Percentiles rank a stretch among this genome's conserved stretches.
phyloP scores from a whole-genome alignment of 305 asterid species.

The Fraxinus dipetala region DNA sequence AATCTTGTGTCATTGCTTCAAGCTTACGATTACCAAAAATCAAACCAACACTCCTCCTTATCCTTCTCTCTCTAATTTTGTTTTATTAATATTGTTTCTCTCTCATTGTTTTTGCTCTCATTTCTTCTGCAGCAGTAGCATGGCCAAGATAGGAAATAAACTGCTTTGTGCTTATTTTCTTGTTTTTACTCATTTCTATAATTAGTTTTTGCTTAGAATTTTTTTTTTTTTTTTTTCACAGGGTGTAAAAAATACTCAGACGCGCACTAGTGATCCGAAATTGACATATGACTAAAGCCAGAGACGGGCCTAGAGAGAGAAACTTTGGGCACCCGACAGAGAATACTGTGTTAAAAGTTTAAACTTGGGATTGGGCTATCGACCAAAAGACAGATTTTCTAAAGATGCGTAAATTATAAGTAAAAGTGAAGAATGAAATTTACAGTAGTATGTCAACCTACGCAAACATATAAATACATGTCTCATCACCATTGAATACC shows the following conservation, averaged over 20 bases:
- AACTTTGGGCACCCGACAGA: conserved; percentile 56
- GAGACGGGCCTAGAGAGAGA: conserved; percentile 37
- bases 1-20: conserved; percentile 33
- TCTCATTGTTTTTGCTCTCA: background rate
- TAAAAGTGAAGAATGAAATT: background rate
- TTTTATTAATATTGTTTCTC: conserved; percentile 7
- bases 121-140: background rate
- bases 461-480: background rate
- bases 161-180: background rate
- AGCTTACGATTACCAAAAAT: conserved; percentile 20
- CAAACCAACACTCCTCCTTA: conserved; percentile 24
- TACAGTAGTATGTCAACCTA: background rate
- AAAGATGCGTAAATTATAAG: background rate
- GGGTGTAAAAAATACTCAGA: conserved; percentile 28
- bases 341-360: conserved; percentile 7
- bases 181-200: background rate
- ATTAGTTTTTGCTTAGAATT: background rate
- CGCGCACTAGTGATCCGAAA: conserved; percentile 28
- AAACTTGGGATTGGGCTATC: conserved; percentile 28
- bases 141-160: background rate
- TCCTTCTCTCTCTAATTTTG: background rate
- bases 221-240: background rate
- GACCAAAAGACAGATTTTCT: conserved; percentile 32
- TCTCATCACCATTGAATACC: background rate
- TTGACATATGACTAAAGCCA: conserved; percentile 40